phyloP scores from a whole-genome alignment of 768 basidiomycete genomes.

The Psilocybe tampanensis region DNA sequence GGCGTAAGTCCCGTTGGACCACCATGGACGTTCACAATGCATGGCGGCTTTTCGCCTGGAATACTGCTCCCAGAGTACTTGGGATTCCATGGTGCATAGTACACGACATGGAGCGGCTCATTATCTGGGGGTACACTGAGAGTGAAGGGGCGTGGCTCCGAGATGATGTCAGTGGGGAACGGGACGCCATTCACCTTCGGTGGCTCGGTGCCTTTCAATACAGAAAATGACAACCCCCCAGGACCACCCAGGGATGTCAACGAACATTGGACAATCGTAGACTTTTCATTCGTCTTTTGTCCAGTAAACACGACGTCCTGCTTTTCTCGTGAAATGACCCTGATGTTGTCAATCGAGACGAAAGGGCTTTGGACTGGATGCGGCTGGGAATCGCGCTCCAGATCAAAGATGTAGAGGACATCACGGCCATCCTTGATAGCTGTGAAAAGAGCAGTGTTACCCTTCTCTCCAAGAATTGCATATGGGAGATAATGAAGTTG shows the following conservation, averaged over 20 bases:
- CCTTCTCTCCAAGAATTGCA: slow-evolving; percentile 39
- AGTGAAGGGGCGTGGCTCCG: slow-evolving; percentile 50
- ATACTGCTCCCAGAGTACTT: slow-evolving; percentile 50
- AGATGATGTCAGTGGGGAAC: slow-evolving; percentile 36
- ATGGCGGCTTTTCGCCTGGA: slow-evolving; percentile 64
- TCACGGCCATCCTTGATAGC: slow-evolving; percentile 44
- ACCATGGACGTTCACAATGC: slow-evolving; percentile 67
- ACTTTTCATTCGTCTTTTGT: slow-evolving; percentile 38
- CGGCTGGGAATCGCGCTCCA: slow-evolving; percentile 28
- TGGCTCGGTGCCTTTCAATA: slow-evolving; percentile 7
- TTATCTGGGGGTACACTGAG: slow-evolving; percentile 36
- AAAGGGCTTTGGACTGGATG: slow-evolving; percentile 42
- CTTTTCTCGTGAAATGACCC: slow-evolving; percentile 30
- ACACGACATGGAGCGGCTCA: slow-evolving; percentile 58
- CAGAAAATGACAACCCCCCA: background rate
- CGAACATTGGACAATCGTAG: slow-evolving; percentile 38
- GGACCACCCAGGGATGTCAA: slow-evolving; percentile 5
- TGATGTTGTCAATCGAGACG: slow-evolving; percentile 40
- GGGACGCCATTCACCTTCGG: slow-evolving; percentile 7
- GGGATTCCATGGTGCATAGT: slow-evolving; percentile 70
- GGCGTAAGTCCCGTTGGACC: slow-evolving; percentile 59
- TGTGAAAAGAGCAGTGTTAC: slow-evolving; percentile 36
- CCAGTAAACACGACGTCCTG: slow-evolving; percentile 46
- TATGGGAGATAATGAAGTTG: slow-evolving; percentile 48
- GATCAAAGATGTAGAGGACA: slow-evolving; percentile 41